A percentile compares a stretch with the other conserved stretches of the same genome.
These are phyloP conservation scores for Cryptosporidium ubiquitum DNA, from an alignment of 169 alveolate species.

Conservation along the genomic window DNA sequence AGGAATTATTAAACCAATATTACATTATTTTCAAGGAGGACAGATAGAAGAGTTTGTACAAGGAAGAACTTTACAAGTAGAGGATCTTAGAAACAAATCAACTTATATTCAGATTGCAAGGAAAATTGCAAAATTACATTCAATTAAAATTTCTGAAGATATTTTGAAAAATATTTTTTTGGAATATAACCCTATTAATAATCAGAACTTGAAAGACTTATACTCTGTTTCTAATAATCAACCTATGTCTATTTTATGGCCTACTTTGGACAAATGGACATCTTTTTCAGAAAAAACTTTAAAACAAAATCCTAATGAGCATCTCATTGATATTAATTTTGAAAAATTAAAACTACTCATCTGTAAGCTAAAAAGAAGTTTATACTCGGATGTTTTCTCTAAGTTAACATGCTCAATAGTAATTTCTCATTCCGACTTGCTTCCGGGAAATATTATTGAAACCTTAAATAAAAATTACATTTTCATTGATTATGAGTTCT, in stretches of 20 bases:
- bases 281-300: slow-evolving; percentile 11
- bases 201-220: neutral
- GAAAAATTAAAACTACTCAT: slow-evolving; percentile 6
- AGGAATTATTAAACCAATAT: slow-evolving; percentile 36
- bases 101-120: slow-evolving; percentile 17
- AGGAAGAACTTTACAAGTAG: slow-evolving; percentile 57
- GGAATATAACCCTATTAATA: neutral
- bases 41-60: slow-evolving; percentile 63
- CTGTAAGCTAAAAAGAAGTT: neutral
- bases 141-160: slow-evolving; percentile 22
- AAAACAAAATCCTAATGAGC: neutral
- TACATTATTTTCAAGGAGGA: slow-evolving; percentile 51
- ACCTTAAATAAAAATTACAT: neutral
- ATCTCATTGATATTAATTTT: neutral
- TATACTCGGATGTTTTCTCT: neutral
- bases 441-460: slow-evolving; percentile 65
- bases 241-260: slow-evolving; percentile 52
- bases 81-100: slow-evolving; percentile 32
- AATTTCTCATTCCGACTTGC: slow-evolving; percentile 51
- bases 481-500: slow-evolving; percentile 62
- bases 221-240: neutral
- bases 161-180: neutral
- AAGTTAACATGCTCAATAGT: slow-evolving; percentile 37
- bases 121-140: slow-evolving; percentile 49
- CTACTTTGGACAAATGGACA: slow-evolving; percentile 31